Evolutionary conservation across 2,329 filamentous ascomycete genomes (phyloP).

Genomic region (Cytospora chrysosperma): DNA sequence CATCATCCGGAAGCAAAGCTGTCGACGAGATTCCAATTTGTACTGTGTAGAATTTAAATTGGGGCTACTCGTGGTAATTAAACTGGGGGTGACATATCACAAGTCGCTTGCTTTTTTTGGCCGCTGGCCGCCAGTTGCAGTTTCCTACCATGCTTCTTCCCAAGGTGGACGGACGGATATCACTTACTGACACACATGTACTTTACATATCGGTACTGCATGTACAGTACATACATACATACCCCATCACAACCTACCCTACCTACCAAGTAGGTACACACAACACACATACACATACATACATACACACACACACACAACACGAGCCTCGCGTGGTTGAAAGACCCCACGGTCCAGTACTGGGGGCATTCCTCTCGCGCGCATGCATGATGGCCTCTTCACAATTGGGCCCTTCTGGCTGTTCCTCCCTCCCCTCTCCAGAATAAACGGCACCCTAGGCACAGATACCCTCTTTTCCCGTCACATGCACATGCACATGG

Average conservation of each 20-base stretch:
- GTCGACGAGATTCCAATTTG: not conserved
- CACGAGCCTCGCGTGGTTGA: not conserved
- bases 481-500: not conserved
- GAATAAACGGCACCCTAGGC: not conserved
- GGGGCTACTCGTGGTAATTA: constrained; percentile 14
- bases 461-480: not conserved
- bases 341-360: not conserved
- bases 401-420: not conserved
- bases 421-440: not conserved
- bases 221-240: not conserved
- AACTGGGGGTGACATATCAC: constrained; percentile 18
- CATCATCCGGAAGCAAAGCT: too few relatives aligned
- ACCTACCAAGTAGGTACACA: too few relatives aligned
- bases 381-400: not conserved
- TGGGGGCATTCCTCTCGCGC: not conserved
- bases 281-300: not conserved
- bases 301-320: not conserved
- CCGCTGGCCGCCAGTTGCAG: not conserved
- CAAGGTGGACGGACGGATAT: not conserved
- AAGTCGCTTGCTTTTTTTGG: constrained; percentile 20
- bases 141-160: not conserved
- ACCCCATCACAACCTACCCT: not conserved
- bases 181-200: not conserved
- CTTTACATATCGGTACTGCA: too few relatives aligned
- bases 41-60: not conserved